These are phyloP conservation scores for Buddleja alternifolia DNA, from an alignment of 257 asterid genomes.

Conservation along the genomic window DNA sequence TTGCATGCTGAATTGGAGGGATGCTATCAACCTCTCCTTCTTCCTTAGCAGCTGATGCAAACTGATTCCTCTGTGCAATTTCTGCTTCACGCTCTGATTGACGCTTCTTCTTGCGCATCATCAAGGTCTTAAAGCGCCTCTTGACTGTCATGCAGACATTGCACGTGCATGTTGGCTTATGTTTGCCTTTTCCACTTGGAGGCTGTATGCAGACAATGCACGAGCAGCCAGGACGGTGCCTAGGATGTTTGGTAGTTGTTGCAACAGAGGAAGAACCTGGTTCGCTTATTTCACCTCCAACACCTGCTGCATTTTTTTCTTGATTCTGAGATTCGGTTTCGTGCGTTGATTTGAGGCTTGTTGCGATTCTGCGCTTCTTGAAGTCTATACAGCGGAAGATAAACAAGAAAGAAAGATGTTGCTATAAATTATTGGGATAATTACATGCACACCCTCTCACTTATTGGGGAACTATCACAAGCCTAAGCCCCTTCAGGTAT, in stretches of 20 bases:
- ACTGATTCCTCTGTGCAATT: slow-evolving; percentile 64
- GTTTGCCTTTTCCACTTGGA: slow-evolving; percentile 97
- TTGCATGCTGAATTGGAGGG: slow-evolving; percentile 38
- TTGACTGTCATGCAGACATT: slow-evolving; percentile 97
- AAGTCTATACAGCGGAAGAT: slow-evolving; percentile 46
- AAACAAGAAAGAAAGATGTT: slow-evolving; percentile 5
- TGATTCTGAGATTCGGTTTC: slow-evolving; percentile 47
- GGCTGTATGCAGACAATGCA: slow-evolving; percentile 99
- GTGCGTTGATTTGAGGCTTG: slow-evolving; percentile 45
- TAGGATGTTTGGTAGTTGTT: slow-evolving; percentile 85
- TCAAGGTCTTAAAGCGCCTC: slow-evolving; percentile 88
- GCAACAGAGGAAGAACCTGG: slow-evolving; percentile 62
- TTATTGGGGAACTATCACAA: too few species aligned
- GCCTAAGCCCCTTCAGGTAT: too few species aligned
- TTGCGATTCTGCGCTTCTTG: slow-evolving; percentile 49
- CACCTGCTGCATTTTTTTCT: slow-evolving; percentile 41
- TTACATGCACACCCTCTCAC: too few species aligned
- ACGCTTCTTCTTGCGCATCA: slow-evolving; percentile 98
- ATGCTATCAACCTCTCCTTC: slow-evolving; percentile 69
- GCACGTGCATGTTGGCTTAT: slow-evolving; percentile 94
- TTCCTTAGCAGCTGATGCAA: slow-evolving; percentile 54
- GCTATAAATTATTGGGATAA: too few species aligned
- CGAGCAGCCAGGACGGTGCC: slow-evolving; percentile 98
- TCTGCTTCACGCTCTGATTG: slow-evolving; percentile 95
- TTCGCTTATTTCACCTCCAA: slow-evolving; percentile 50